These are phyloP conservation scores for Apiospora marii DNA, from an alignment of 2,329 filamentous ascomycete species.

Conservation along the genomic window DNA sequence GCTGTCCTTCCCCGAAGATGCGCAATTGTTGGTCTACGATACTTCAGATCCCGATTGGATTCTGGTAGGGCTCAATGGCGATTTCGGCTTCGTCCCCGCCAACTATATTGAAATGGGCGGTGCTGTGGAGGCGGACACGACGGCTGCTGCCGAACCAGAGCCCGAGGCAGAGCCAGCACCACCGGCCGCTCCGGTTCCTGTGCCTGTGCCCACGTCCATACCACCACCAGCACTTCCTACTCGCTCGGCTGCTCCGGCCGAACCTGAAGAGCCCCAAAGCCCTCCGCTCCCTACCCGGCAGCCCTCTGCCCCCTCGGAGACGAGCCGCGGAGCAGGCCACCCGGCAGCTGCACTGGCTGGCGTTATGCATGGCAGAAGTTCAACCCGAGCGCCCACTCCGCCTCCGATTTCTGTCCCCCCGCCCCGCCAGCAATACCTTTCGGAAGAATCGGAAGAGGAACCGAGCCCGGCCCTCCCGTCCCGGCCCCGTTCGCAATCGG, in stretches of 20 bases:
- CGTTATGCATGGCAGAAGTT: constrained; percentile 59
- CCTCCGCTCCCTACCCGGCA: constrained; percentile 50
- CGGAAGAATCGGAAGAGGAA: constrained; percentile 74
- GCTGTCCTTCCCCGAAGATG: constrained; percentile 92
- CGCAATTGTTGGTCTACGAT: constrained; percentile 84
- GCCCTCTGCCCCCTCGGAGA: constrained; percentile 33
- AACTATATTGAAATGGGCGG: constrained; percentile 88
- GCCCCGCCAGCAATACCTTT: constrained; percentile 63
- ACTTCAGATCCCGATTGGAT: constrained; percentile 96
- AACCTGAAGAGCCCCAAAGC: constrained; percentile 47
- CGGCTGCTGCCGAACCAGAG: constrained; percentile 44
- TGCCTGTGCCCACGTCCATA: constrained; percentile 30
- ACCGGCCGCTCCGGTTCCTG: constrained; percentile 31
- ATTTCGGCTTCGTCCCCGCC: constrained; percentile 93
- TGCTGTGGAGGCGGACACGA: constrained; percentile 43
- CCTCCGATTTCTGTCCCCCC: constrained; percentile 59
- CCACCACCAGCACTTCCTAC: constrained; percentile 47
- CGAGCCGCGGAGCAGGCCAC: constrained; percentile 48
- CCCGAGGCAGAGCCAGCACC: constrained; percentile 42
- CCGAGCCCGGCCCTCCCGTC: constrained; percentile 55
- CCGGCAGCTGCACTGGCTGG: constrained; percentile 64
- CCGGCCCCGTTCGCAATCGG: constrained; percentile 39
- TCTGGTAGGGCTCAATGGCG: constrained; percentile 81
- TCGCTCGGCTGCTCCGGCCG: constrained; percentile 47
- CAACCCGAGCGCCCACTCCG: constrained; percentile 54